Percentiles rank a stretch among this genome's conserved stretches.
Evolutionary conservation across 192 early-diverging fungal genomes (phyloP).

Genomic region (Entrophospora sp.): DNA sequence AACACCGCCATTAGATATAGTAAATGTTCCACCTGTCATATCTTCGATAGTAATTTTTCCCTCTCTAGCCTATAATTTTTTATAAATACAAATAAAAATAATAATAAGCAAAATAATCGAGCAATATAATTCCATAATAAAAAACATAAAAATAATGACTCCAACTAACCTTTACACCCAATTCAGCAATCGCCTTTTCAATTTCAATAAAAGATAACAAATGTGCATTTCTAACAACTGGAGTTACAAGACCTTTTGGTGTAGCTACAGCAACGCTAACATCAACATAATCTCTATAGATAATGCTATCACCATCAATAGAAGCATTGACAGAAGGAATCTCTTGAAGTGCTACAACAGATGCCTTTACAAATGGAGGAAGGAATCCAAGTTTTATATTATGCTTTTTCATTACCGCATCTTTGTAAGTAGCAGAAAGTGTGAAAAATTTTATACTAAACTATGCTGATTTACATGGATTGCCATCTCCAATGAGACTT

Average conservation of each 20-base stretch:
- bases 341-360: conserved; percentile 74
- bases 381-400: conserved; percentile 97
- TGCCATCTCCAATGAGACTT: no score
- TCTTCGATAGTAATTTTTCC: conserved; percentile 97
- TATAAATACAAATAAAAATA: neutral
- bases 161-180: conserved; percentile 74
- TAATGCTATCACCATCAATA: conserved; percentile 85
- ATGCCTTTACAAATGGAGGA: conserved; percentile 94
- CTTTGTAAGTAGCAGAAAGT: conserved; percentile 98
- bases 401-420: conserved; percentile 85
- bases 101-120: no score
- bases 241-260: conserved; percentile 97
- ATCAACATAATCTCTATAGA: conserved; percentile 94
- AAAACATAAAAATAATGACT: no score
- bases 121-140: no score
- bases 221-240: conserved; percentile 90
- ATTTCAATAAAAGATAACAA: conserved; percentile 74
- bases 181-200: conserved; percentile 82
- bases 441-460: no score
- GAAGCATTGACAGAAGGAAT: conserved; percentile 91
- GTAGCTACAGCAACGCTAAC: conserved; percentile 95
- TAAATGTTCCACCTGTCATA: conserved; percentile 97
- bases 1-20: conserved; percentile 98
- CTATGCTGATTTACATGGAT: no score
- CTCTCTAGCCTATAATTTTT: conserved; percentile 66